Evolutionary conservation across 768 basidiomycete genomes (phyloP).

Genomic region (Suillus subluteus): DNA sequence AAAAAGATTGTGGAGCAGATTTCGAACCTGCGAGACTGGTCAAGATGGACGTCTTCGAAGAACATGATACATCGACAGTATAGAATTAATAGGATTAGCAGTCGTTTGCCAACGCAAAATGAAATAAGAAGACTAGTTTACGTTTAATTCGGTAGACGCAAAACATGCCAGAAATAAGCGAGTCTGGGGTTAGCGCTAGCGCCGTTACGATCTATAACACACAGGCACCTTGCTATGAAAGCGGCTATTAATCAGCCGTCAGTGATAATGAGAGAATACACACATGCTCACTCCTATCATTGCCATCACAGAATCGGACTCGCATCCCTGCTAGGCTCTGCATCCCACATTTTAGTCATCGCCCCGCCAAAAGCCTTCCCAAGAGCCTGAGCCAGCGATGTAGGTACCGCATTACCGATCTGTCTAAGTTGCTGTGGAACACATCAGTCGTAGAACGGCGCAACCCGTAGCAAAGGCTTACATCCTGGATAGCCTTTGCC

Average conservation of each 20-base stretch:
- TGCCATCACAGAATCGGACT: constrained; percentile 44
- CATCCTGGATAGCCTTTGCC: constrained; percentile 47
- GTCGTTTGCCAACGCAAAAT: too few species aligned
- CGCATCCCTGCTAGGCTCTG: constrained; percentile 41
- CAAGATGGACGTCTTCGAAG: too few species aligned
- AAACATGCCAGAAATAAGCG: too few species aligned
- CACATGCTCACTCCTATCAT: not conserved
- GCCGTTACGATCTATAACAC: not conserved
- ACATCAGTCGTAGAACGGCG: constrained; percentile 7
- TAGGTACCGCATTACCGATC: constrained; percentile 81
- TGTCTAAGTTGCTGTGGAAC: constrained; percentile 65
- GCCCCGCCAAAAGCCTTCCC: constrained; percentile 51
- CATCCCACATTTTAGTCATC: constrained; percentile 48
- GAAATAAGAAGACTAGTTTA: too few species aligned
- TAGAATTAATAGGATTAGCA: too few species aligned
- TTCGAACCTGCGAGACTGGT: too few species aligned
- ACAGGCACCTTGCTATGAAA: not conserved
- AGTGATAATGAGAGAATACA: not conserved
- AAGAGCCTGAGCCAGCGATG: constrained; percentile 67
- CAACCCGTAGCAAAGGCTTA: constrained; percentile 36
- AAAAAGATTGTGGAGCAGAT: too few species aligned
- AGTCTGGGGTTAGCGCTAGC: too few species aligned
- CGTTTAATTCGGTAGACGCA: too few species aligned
- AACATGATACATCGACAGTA: too few species aligned
- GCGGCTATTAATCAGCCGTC: not conserved